These are phyloP conservation scores for Boletus edulis DNA, from an alignment of 768 basidiomycete genomes.

Conservation along the genomic window DNA sequence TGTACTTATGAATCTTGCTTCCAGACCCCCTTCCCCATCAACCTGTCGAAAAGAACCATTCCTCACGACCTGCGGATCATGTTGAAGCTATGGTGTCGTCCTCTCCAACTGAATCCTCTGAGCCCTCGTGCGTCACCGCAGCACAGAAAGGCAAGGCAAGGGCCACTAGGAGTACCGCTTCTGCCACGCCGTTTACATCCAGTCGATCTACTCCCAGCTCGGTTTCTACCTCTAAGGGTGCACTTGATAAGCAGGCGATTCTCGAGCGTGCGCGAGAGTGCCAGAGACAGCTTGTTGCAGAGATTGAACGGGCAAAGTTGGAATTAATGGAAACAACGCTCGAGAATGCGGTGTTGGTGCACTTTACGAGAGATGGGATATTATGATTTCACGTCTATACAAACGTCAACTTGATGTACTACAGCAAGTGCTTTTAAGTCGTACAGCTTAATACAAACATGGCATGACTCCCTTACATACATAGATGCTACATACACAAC, in stretches of 20 bases:
- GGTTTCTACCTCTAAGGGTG: background rate
- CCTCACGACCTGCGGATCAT: background rate
- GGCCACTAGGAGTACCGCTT: background rate
- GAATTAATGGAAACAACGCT: constrained; percentile 74
- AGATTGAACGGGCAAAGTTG: constrained; percentile 58
- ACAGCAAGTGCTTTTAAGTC: background rate
- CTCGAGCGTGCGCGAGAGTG: constrained; percentile 53
- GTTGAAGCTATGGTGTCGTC: background rate
- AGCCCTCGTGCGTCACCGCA: background rate
- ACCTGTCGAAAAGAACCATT: background rate
- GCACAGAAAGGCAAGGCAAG: constrained; percentile 20
- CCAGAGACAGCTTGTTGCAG: constrained; percentile 47
- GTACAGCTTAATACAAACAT: background rate
- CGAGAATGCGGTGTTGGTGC: constrained; percentile 61
- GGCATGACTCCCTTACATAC: constrained; percentile 13
- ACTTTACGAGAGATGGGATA: constrained; percentile 38
- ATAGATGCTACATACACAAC: constrained; percentile 22
- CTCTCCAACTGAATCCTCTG: background rate
- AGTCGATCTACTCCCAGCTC: background rate
- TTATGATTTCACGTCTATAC: background rate
- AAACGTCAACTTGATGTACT: background rate
- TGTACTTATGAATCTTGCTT: constrained; percentile 3
- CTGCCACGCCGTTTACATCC: background rate
- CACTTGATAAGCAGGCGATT: constrained; percentile 40
- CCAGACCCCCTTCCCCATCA: constrained; percentile 4